These are phyloP conservation scores for Penicillium ucsense DNA, from an alignment of 495 filamentous ascomycete genomes.

Conservation along the genomic window DNA sequence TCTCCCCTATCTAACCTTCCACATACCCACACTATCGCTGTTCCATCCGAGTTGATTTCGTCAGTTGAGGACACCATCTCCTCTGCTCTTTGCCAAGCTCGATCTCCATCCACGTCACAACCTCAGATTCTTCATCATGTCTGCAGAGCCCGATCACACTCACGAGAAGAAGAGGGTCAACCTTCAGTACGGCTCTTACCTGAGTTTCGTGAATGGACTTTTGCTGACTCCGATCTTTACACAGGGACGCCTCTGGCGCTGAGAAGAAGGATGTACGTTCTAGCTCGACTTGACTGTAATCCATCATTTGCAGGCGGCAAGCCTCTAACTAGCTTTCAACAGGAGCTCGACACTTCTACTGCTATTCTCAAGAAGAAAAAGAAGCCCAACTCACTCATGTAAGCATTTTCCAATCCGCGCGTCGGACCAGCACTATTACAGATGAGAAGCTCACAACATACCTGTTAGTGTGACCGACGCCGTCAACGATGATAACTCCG, in stretches of 20 bases:
- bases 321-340: conserved; percentile 3
- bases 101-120: conserved; percentile 15
- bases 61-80: conserved; percentile 11
- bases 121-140: conserved; percentile 20
- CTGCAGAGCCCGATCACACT: conserved; percentile 59
- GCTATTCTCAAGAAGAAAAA: conserved; percentile 99
- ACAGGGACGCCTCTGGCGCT: conserved; percentile 79
- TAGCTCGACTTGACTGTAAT: neutral
- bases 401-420: conserved; percentile 22
- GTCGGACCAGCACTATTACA: neutral
- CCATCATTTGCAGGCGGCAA: conserved; percentile 1
- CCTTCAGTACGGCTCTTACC: conserved; percentile 56
- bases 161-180: conserved; percentile 81
- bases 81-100: conserved; percentile 12
- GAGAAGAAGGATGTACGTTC: conserved; percentile 71
- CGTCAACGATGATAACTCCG: conserved; percentile 98
- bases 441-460: conserved; percentile 25
- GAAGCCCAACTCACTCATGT: conserved; percentile 99
- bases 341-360: conserved; percentile 90
- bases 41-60: conserved; percentile 2
- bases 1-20: conserved; percentile 8
- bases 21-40: neutral
- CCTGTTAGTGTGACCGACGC: conserved; percentile 82
- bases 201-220: conserved; percentile 2
- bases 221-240: conserved; percentile 22